Conservation (phyloP, 108 stramenopile species). For the Skeletonema grethae region DNA sequence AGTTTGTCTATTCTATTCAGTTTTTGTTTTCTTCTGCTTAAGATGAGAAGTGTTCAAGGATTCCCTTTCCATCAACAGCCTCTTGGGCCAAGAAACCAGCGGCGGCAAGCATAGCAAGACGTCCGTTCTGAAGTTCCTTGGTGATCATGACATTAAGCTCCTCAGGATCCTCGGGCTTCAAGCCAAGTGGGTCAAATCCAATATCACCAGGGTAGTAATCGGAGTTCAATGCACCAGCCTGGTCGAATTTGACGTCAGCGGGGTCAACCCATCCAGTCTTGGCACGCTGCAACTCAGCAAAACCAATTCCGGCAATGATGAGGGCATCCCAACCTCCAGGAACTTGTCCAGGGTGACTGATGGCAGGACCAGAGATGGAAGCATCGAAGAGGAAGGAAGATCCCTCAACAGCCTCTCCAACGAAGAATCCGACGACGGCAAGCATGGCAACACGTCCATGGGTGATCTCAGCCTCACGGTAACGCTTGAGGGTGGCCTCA, state of each 20-base stretch:
- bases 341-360: conserved; percentile 51
- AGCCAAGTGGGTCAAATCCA: too few relatives aligned
- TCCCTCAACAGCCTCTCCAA: conserved; percentile 65
- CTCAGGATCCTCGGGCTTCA: too few relatives aligned
- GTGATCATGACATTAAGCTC: neutral
- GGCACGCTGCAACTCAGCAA: conserved; percentile 58
- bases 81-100: conserved; percentile 46
- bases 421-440: conserved; percentile 61
- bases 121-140: conserved; percentile 81
- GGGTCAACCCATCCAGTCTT: conserved; percentile 38
- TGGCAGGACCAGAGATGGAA: conserved; percentile 53
- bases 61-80: conserved; percentile 13
- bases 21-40: neutral
- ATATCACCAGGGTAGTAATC: too few relatives aligned
- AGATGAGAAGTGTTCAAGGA: neutral
- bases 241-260: too few relatives aligned
- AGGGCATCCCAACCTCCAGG: conserved; percentile 17
- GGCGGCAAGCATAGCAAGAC: conserved; percentile 79
- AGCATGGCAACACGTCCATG: conserved; percentile 67
- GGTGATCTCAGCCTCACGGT: conserved; percentile 71
- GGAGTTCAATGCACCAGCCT: too few relatives aligned
- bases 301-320: conserved; percentile 35
- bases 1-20: too few relatives aligned
- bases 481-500: conserved; percentile 45
- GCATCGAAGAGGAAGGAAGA: conserved; percentile 74